Evolutionary conservation across 192 early-diverging fungal species (phyloP).

Genomic region (Powellomyces hirtus): DNA sequence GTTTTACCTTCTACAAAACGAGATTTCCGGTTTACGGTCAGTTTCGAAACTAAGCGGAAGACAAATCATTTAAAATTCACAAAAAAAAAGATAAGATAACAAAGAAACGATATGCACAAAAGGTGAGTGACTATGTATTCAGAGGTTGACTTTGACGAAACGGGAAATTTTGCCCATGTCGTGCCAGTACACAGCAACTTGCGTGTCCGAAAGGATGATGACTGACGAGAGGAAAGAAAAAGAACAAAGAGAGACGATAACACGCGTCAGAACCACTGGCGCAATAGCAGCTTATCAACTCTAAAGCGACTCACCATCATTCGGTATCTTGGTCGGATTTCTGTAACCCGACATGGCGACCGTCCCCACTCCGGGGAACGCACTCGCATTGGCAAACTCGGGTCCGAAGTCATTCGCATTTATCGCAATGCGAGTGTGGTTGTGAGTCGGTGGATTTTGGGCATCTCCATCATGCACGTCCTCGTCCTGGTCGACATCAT

Average conservation of each 20-base stretch:
- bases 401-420: too few species aligned
- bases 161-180: constrained; percentile 18
- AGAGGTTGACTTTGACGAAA: constrained; percentile 14
- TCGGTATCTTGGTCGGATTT: constrained; percentile 15
- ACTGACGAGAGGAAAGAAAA: constrained; percentile 7
- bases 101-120: not conserved
- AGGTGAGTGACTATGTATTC: not conserved
- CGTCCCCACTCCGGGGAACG: constrained; percentile 28
- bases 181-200: constrained; percentile 35
- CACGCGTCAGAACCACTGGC: not conserved
- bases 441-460: too few species aligned
- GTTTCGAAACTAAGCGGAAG: too few species aligned
- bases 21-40: too few species aligned
- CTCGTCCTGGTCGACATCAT: not conserved
- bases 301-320: constrained; percentile 17
- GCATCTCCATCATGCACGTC: not conserved
- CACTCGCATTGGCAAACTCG: constrained; percentile 20
- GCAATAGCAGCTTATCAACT: not conserved
- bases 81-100: not conserved
- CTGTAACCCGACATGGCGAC: constrained; percentile 35
- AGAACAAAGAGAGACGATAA: not conserved
- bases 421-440: too few species aligned
- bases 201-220: constrained; percentile 21
- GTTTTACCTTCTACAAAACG: too few species aligned
- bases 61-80: not conserved